phyloP scores from a whole-genome alignment of 1,284 basidiomycete species.

The Ceratobasidium sp. region DNA sequence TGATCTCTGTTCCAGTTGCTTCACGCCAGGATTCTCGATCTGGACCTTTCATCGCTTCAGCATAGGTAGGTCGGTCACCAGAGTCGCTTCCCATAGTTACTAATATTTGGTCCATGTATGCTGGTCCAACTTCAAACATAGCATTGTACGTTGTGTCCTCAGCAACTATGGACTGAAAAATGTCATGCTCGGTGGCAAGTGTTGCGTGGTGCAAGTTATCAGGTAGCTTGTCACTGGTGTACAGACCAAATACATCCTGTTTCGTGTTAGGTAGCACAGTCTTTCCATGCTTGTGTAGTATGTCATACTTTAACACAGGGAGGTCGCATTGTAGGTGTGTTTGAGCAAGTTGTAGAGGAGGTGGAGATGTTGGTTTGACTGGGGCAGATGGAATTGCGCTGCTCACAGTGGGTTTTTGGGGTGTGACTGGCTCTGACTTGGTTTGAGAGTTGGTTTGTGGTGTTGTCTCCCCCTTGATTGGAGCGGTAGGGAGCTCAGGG shows the following conservation, averaged over 20 bases:
- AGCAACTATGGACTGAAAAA: neutral
- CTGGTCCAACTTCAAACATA: too few species aligned
- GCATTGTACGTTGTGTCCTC: too few species aligned
- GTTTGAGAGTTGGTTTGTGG: neutral
- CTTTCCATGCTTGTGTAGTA: neutral
- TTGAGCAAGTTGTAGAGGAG: neutral
- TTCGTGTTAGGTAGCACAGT: neutral
- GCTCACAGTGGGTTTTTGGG: neutral
- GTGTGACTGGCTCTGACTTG: neutral
- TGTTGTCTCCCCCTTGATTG: neutral
- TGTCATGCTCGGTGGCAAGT: too few species aligned
- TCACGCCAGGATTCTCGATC: conserved; percentile 9
- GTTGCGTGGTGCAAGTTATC: too few species aligned
- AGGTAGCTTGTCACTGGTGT: neutral
- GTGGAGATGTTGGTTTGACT: neutral
- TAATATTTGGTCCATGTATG: neutral
- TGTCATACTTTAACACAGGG: neutral
- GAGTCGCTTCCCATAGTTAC: neutral
- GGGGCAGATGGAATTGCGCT: neutral
- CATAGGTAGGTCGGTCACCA: neutral
- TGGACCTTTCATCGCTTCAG: conserved; percentile 1
- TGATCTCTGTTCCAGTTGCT: neutral
- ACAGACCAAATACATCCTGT: neutral
- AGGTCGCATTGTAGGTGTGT: neutral
- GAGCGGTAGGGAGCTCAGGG: neutral